Conservation (phyloP, 192 early-diverging fungal genomes). For the Rhizophagus prolifer region DNA sequence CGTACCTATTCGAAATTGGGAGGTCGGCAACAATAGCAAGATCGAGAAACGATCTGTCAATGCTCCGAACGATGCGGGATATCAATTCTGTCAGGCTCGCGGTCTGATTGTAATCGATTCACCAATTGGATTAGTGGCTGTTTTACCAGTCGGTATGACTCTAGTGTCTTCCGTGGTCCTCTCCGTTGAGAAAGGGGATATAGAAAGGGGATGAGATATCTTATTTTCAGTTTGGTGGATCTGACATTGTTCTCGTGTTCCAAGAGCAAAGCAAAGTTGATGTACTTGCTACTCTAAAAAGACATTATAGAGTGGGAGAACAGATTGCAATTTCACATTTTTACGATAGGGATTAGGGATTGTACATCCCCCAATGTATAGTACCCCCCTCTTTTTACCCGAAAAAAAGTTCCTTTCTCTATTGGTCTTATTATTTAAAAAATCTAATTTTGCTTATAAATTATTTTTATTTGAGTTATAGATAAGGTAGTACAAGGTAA, state of each 20-base stretch:
- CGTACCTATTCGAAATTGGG: conserved; percentile 11
- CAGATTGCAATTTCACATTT: conserved; percentile 18
- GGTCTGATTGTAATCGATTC: conserved; percentile 14
- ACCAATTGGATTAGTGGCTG: conserved; percentile 14
- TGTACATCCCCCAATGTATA: too few species aligned
- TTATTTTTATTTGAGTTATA: too few species aligned
- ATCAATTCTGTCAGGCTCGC: conserved; percentile 22
- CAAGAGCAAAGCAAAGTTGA: conserved; percentile 39
- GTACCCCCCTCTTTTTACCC: too few species aligned
- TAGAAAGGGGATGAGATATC: conserved; percentile 73
- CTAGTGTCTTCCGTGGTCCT: conserved; percentile 18
- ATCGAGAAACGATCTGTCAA: too few species aligned
- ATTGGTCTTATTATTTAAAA: too few species aligned
- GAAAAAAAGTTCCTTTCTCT: too few species aligned
- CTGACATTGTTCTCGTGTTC: conserved; percentile 68
- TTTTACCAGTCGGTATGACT: conserved; percentile 23
- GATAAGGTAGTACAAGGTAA: too few species aligned
- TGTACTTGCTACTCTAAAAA: not conserved
- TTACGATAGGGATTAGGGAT: too few species aligned
- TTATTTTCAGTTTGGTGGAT: conserved; percentile 78
- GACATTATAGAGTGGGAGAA: not conserved
- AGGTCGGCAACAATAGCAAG: too few species aligned
- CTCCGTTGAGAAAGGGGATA: conserved; percentile 16
- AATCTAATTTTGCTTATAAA: too few species aligned
- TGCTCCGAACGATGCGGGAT: not conserved